Base-by-base conservation (phyloP, 2,329 filamentous ascomycete genomes). In the Ophiocordyceps unilateralis region DNA sequence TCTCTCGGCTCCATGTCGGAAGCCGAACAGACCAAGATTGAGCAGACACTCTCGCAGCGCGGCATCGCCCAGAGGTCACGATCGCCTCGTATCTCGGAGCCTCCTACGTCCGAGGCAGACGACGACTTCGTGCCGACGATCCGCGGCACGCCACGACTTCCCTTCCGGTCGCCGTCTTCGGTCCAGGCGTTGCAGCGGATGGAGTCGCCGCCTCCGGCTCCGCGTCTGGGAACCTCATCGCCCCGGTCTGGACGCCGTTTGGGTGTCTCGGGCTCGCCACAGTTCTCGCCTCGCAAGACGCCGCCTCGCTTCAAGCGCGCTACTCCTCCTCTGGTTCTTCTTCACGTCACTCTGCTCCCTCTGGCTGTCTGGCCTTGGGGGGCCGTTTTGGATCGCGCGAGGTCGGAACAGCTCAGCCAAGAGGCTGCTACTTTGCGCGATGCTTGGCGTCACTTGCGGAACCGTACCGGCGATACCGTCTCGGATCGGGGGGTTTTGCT, bases 261-360 rank as follows among this genome's bases (percentile, higher is more conserved):
- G 34, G 34, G 5, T 5, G 36, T 12, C 36, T 10, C 17, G 15
- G 55, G 61, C 3, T 66, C 70, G 1, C 61, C 65, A 0, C 72
- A 75, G 47, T 72, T 69, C 48, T 72, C 71, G 4, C 68, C 70
- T 21, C 76, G 72, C 54, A 68, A 67, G 50, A 78, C 76, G 5
- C 70, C 76, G 1, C 66, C 71, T 19, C 64, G 77, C 7, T 73
- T 81, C 55, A 74, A 70, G 58, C 55, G 61, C 24, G 66, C 65
- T 49, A 70, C 70, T 43, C 73, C 74, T 41, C 84, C 84, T 3
- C 68, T 91, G 2, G 81, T 91, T 1, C 65, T 91, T 40, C 66
- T 91, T 4, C 84, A 91, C 51, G 78, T 84, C 30, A 88, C 83
- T 0, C 66, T 89, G 1, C 64, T 91, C 5, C 83, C 84, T 0